Conservation (phyloP, 2,329 filamentous ascomycete genomes). For the Tolypocladium guangdongense region DNA sequence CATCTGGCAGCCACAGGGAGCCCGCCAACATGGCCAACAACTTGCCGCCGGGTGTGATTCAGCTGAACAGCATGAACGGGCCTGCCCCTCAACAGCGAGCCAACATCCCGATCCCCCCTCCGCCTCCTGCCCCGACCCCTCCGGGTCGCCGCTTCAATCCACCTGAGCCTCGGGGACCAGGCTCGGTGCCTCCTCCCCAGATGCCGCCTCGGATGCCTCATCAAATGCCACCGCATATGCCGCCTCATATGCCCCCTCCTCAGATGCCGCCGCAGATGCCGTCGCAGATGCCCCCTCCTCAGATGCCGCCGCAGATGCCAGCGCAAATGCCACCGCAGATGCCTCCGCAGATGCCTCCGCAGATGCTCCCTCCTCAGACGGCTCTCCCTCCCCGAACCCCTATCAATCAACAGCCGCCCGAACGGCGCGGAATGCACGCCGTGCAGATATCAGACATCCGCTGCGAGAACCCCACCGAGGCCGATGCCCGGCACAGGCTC, state of each 20-base stretch:
- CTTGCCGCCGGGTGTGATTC: neutral
- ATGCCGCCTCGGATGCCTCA: neutral
- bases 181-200: neutral
- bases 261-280: neutral
- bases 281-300: neutral
- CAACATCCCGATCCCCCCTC: neutral
- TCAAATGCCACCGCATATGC: neutral
- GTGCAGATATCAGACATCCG: conserved; percentile 25
- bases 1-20: neutral
- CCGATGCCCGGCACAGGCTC: conserved; percentile 26
- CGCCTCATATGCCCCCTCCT: neutral
- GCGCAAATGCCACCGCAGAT: neutral
- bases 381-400: neutral
- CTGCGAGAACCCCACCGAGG: conserved; percentile 22
- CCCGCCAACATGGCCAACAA: neutral
- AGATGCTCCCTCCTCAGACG: neutral
- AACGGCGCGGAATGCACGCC: conserved; percentile 7
- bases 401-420: neutral
- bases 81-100: neutral
- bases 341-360: neutral
- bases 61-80: neutral
- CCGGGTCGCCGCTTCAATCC: neutral
- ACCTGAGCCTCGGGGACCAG: neutral
- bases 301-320: no score
- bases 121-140: neutral